Percentiles rank a stretch among this genome's conserved stretches.
phyloP scores from a whole-genome alignment of 768 basidiomycete genomes.

The Mycena kentingensis region DNA sequence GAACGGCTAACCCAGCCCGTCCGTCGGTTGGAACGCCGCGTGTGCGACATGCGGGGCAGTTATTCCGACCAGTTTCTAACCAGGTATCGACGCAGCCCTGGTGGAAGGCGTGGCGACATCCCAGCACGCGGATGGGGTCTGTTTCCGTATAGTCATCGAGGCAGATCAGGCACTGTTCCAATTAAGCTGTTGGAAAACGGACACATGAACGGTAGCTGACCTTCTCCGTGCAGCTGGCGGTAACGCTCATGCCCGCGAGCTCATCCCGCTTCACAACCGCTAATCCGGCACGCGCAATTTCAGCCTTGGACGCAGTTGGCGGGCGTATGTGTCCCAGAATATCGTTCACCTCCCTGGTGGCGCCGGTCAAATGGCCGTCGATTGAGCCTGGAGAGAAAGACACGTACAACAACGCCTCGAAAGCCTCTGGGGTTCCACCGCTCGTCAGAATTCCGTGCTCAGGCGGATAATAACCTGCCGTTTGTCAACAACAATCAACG shows the following conservation, averaged over 20 bases:
- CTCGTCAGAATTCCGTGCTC: conserved; percentile 89
- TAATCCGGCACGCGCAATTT: conserved; percentile 83
- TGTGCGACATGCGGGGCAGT: conserved; percentile 88
- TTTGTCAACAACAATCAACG: not conserved
- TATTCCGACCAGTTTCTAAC: conserved; percentile 83
- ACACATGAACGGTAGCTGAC: conserved; percentile 44
- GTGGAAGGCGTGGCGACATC: conserved; percentile 90
- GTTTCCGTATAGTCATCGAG: conserved; percentile 81
- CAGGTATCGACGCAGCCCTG: conserved; percentile 85
- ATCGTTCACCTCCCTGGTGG: conserved; percentile 74
- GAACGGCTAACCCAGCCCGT: no score
- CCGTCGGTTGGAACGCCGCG: not conserved
- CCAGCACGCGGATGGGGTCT: conserved; percentile 78
- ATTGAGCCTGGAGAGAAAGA: not conserved
- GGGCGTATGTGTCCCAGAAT: conserved; percentile 82
- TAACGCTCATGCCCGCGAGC: conserved; percentile 58
- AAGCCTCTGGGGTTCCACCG: conserved; percentile 70
- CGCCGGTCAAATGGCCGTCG: conserved; percentile 1
- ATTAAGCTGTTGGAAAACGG: conserved; percentile 2
- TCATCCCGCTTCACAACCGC: conserved; percentile 66
- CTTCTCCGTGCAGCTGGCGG: conserved; percentile 77
- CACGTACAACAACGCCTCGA: conserved; percentile 74
- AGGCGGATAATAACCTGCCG: conserved; percentile 92
- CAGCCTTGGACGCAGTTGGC: conserved; percentile 78
- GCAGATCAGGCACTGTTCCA: conserved; percentile 75